phyloP scores from a whole-genome alignment of 2,329 filamentous ascomycete genomes.

The Coniella vitis region DNA sequence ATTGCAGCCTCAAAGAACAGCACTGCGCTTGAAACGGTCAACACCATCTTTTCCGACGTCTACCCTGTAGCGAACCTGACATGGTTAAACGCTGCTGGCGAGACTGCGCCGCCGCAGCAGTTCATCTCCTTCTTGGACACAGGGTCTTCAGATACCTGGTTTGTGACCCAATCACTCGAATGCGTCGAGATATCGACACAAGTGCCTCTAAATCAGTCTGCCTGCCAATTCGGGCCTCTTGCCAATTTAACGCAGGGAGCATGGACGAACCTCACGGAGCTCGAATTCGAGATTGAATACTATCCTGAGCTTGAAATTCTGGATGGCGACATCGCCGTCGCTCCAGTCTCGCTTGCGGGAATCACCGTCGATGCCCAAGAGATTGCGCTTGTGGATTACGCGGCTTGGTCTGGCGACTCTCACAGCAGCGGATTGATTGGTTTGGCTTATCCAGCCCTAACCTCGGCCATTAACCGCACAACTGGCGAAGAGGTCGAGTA shows the following conservation, averaged over 20 bases:
- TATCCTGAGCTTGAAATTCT: slow-evolving; percentile 12
- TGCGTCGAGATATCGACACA: slow-evolving; percentile 29
- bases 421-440: slow-evolving; percentile 44
- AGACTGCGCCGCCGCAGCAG: slow-evolving; percentile 10
- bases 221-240: slow-evolving; percentile 17
- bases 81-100: slow-evolving; percentile 14
- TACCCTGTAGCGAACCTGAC: slow-evolving; percentile 18
- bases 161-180: slow-evolving; percentile 32
- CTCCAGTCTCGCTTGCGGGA: slow-evolving; percentile 39
- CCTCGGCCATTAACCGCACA: slow-evolving; percentile 41
- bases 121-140: slow-evolving; percentile 35
- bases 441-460: slow-evolving; percentile 36
- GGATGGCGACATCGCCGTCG: slow-evolving; percentile 41
- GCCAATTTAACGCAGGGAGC: slow-evolving; percentile 12
- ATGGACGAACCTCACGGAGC: slow-evolving; percentile 10
- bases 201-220: slow-evolving; percentile 9
- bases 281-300: slow-evolving; percentile 12
- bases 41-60: slow-evolving; percentile 18
- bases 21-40: not conserved
- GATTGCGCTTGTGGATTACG: slow-evolving; percentile 41
- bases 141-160: slow-evolving; percentile 47
- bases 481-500: slow-evolving; percentile 36
- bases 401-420: slow-evolving; percentile 47
- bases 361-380: slow-evolving; percentile 39
- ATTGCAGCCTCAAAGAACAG: not conserved